Base-by-base conservation (phyloP, 371 early-diverging fungal genomes). In the Mortierella sp. region DNA sequence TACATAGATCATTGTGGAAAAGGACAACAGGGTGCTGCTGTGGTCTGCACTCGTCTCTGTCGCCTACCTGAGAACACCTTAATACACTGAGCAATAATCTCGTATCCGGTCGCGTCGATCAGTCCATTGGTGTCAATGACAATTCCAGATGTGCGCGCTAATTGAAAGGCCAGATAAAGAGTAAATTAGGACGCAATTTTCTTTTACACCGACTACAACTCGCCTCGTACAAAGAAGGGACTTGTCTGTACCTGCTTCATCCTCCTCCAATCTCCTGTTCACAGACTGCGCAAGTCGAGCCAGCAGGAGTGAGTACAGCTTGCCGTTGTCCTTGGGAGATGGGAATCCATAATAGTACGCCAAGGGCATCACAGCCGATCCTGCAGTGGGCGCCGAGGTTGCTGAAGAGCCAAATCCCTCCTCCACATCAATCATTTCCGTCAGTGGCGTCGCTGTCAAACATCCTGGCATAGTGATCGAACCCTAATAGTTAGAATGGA, bases 311-410 rank as follows among this genome's bases (percentile, higher is more conserved):
- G 92, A 91, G 84, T 96, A 98, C 55, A 98, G 87, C 75, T 93
- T 94, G 57, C 90, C 82, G 84, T 98, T 97, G 48, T 97, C 97
- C 19, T 86, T 83, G 0, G 96, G 95, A 40, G 87, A 89, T 31
- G 94, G 88, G 76, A 95, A 95, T n/a, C 99, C 99, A 87, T 95
- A 98, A 84, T 97, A 98, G 82, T 95, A 97, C 6, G 93, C 96
- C 16, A 97, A 73, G 31, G 99, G 98, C 84, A 95, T 92, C 1
- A 93, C 93, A 0, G 93, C 91, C 24, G 91, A 91, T 37, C 94
- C 94, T 55, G 91, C 90, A 0, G 93, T 92, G 3, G 93, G 93
- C 5, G 93, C 90, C 28, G 94, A 85, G 48, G 92, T 92, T 19
- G 93, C 94, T n/a, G 95, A 93, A 19, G 94, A 93, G 14, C 94